Base-by-base conservation (phyloP, 352 stramenopile genomes). In the Phytopythium chamaehyphon region DNA sequence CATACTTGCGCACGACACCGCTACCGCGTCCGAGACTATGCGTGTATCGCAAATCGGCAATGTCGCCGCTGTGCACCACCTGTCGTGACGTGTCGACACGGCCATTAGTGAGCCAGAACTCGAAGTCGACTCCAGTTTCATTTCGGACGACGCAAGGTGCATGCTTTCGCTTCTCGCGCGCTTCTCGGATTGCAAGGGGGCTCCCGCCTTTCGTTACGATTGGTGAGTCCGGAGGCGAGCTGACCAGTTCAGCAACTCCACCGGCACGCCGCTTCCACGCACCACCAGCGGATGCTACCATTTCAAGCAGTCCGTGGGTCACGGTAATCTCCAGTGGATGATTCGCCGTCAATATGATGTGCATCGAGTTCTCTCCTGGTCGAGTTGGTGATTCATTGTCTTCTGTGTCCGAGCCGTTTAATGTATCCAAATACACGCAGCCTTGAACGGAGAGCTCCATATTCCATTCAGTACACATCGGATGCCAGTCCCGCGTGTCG, bases 111-210 rank as follows among this genome's bases (percentile, higher is more conserved):
- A 90, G 71, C 83, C 83, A 90, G 45, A 88, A 93, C 11, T 52
- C 71, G 24, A 93, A 45, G 7, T 69, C 61, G 2, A 93, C 44
- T 1, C 83, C 83, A 5, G 83, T 90, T 36, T 92, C 81, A 31
- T 93, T 93, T 24, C 76, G 71, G 22, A 93, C 81, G 15, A 90
- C 72, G 56, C 81, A 90, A 3, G 83, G 83, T 12, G 83, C 81
- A 50, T 80, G 62, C 40, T 84, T 79, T 43, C 59, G 59, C 31
- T 55, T 63, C 24, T 79, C 63, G 14, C 23, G 62, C 26, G 50
- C 51, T 23, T 70, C 62, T 31, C 48, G 50, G 24, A 37, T 71
- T 8, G 47, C 19, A 2, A 43, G 40, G 1, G 47, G 55, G 51
- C 40, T 58, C 14, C 35, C 44, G 4, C 19, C 45, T 6, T 5